Evolutionary conservation across 345 rosid genomes (phyloP).

Genomic region (Crucihimalaya himalaica): DNA sequence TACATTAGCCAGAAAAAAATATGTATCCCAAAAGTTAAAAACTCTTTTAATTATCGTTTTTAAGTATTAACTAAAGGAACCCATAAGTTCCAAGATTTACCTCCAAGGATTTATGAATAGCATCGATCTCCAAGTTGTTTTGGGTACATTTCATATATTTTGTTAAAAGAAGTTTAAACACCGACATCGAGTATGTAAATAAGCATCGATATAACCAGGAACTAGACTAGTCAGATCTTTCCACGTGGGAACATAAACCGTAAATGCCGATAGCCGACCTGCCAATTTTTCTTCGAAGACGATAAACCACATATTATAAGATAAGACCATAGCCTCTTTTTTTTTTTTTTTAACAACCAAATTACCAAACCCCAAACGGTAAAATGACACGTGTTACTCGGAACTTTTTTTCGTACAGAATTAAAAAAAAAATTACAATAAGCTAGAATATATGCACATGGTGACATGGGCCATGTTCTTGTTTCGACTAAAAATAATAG

Average conservation of each 20-base stretch:
- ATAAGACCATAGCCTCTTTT: neutral
- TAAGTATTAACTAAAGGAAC: neutral
- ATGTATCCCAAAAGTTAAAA: neutral
- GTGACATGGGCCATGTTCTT: constrained; percentile 39
- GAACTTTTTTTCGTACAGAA: neutral
- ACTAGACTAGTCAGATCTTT: neutral
- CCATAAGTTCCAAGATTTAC: neutral
- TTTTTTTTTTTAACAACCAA: neutral
- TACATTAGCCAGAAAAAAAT: neutral
- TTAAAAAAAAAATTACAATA: too few species aligned
- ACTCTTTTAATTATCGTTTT: neutral
- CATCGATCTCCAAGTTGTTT: neutral
- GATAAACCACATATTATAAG: neutral
- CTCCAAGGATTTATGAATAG: neutral
- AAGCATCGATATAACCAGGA: neutral
- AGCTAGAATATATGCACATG: constrained; percentile 34
- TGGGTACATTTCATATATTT: neutral
- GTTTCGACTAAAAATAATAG: constrained; percentile 20
- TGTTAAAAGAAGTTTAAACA: neutral
- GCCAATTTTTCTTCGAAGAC: constrained; percentile 22
- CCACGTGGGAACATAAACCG: constrained; percentile 34
- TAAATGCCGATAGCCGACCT: constrained; percentile 30
- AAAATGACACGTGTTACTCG: constrained; percentile 14
- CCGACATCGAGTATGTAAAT: constrained; percentile 21
- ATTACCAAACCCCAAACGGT: constrained; percentile 6